These are phyloP conservation scores for Ziziphus jujuba DNA, from an alignment of 306 rosid species.

Conservation along the genomic window DNA sequence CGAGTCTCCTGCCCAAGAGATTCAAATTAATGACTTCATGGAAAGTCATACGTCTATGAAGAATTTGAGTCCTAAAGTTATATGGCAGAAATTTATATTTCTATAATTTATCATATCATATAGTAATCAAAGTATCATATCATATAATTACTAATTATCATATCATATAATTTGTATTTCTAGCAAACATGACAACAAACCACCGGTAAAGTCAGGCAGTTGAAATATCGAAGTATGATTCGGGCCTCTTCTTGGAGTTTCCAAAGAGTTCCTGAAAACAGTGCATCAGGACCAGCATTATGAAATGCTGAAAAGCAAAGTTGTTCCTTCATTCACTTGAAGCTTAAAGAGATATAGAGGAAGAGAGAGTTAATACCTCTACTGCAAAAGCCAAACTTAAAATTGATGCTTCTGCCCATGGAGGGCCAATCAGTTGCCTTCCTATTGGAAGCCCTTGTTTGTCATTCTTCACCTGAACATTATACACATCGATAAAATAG, in stretches of 20 bases:
- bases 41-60: too few relatives aligned
- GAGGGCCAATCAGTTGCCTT: slow-evolving; percentile 86
- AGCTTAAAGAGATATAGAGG: not conserved
- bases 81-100: too few relatives aligned
- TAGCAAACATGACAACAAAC: not conserved
- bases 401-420: slow-evolving; percentile 92
- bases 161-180: not conserved
- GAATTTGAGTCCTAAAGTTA: too few relatives aligned
- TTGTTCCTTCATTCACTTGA: not conserved
- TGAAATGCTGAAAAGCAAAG: not conserved
- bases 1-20: too few relatives aligned
- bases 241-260: slow-evolving; percentile 58
- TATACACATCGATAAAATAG: not conserved
- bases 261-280: slow-evolving; percentile 60
- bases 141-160: too few relatives aligned
- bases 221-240: slow-evolving; percentile 60
- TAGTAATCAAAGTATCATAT: too few relatives aligned
- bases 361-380: slow-evolving; percentile 56
- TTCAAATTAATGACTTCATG: too few relatives aligned
- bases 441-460: slow-evolving; percentile 92
- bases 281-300: too few relatives aligned
- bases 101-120: too few relatives aligned
- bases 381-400: slow-evolving; percentile 79
- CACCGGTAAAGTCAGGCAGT: not conserved
- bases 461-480: slow-evolving; percentile 43